Evolutionary conservation across 495 filamentous ascomycete species (phyloP).

Genomic region (Thozetella sp.): DNA sequence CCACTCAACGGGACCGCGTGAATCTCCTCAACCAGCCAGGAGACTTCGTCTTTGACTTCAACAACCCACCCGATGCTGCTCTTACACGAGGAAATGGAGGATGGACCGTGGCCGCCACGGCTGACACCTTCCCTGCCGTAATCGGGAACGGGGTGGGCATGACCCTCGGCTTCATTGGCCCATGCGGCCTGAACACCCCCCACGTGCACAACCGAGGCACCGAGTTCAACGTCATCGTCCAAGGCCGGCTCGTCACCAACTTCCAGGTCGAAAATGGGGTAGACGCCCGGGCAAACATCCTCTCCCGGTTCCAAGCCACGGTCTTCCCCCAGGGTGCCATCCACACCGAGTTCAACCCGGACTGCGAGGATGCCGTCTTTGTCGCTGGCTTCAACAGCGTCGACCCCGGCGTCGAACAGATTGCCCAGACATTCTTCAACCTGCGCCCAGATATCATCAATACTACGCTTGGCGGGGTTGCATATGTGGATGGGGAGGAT

Average conservation of each 20-base stretch:
- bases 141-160: slow-evolving; percentile 30
- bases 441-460: slow-evolving; percentile 42
- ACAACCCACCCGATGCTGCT: slow-evolving; percentile 17
- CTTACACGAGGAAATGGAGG: slow-evolving; percentile 29
- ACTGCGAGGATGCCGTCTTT: slow-evolving; percentile 46
- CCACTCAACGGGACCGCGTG: slow-evolving; percentile 21
- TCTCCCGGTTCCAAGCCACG: slow-evolving; percentile 40
- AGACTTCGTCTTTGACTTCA: slow-evolving; percentile 40
- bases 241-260: slow-evolving; percentile 44
- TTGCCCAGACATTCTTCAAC: slow-evolving; percentile 50
- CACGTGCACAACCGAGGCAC: slow-evolving; percentile 42
- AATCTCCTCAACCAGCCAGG: slow-evolving; percentile 25
- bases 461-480: slow-evolving; percentile 37
- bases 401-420: slow-evolving; percentile 44
- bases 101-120: slow-evolving; percentile 29
- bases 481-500: slow-evolving; percentile 38
- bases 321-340: slow-evolving; percentile 48
- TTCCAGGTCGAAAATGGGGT: slow-evolving; percentile 50
- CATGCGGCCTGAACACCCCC: slow-evolving; percentile 45
- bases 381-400: slow-evolving; percentile 47
- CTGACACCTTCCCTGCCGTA: slow-evolving; percentile 36
- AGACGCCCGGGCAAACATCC: slow-evolving; percentile 28
- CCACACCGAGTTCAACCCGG: slow-evolving; percentile 52
- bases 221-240: slow-evolving; percentile 36
- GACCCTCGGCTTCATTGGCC: slow-evolving; percentile 40